Percentiles rank a stretch among this genome's conserved stretches.
Conservation (phyloP, 192 early-diverging fungal genomes). For the Rhizophlyctis rosea region DNA sequence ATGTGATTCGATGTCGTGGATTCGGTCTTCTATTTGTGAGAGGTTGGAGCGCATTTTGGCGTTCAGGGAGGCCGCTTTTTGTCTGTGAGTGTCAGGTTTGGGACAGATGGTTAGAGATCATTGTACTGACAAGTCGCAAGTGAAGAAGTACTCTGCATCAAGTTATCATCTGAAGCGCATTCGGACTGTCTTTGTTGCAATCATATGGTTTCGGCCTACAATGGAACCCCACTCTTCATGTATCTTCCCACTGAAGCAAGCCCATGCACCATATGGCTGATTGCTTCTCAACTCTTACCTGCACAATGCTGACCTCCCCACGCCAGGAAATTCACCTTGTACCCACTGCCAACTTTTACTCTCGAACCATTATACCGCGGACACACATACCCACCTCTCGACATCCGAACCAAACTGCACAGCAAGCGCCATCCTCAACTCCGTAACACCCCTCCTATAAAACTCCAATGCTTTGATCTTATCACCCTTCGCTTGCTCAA, state of each 20-base stretch:
- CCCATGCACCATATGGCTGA: too few relatives aligned
- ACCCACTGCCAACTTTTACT: too few relatives aligned
- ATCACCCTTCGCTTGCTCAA: conserved; percentile 33
- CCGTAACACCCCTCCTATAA: conserved; percentile 36
- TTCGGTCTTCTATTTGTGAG: conserved; percentile 34
- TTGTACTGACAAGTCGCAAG: not conserved
- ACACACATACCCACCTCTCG: conserved; percentile 26
- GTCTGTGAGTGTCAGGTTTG: conserved; percentile 14
- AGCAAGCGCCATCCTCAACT: conserved; percentile 35
- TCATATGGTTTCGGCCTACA: too few relatives aligned
- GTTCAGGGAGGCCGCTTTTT: conserved; percentile 37
- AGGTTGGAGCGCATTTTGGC: conserved; percentile 41
- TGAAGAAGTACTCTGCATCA: not conserved
- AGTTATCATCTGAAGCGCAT: too few relatives aligned
- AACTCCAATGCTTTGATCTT: conserved; percentile 28
- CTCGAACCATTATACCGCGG: too few relatives aligned
- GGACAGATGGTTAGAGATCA: not conserved
- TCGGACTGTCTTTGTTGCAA: too few relatives aligned
- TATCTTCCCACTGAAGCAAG: too few relatives aligned
- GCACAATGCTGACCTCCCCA: too few relatives aligned
- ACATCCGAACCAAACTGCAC: conserved; percentile 19
- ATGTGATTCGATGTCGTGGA: too few relatives aligned
- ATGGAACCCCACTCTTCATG: too few relatives aligned
- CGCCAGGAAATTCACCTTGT: too few relatives aligned
- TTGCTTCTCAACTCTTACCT: too few relatives aligned